Evolutionary conservation across 345 rosid genomes (phyloP).

Genomic region (Citrus inodora): DNA sequence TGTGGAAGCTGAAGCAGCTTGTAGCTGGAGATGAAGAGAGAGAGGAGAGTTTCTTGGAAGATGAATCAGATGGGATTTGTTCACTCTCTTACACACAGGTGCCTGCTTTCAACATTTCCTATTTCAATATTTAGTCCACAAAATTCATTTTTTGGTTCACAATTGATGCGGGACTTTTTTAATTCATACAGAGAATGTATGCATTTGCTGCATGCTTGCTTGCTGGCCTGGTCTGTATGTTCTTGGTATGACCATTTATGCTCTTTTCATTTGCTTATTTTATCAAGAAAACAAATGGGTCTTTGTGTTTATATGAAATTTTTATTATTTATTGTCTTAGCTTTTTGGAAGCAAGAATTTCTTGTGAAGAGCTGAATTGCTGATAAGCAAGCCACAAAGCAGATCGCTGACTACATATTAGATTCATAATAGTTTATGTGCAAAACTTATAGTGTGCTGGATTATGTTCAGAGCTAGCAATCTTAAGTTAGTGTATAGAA

Average conservation of each 20-base stretch:
- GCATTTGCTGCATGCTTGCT: conserved; percentile 64
- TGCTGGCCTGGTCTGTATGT: conserved; percentile 66
- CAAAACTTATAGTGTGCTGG: neutral
- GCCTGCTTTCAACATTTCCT: neutral
- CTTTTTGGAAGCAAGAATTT: neutral
- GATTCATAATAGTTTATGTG: neutral
- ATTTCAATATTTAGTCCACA: neutral
- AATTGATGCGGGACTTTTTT: conserved; percentile 12
- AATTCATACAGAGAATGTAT: conserved; percentile 58
- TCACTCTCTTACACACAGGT: conserved; percentile 82
- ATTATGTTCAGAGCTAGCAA: neutral
- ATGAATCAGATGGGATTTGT: conserved; percentile 66
- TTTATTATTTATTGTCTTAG: neutral
- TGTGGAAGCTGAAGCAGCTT: conserved; percentile 58
- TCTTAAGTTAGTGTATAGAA: neutral
- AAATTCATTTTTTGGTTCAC: neutral
- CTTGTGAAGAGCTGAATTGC: neutral
- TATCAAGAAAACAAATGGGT: neutral
- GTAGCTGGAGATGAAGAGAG: conserved; percentile 46
- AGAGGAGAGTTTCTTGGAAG: conserved; percentile 41
- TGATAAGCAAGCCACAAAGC: neutral
- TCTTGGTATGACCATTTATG: conserved; percentile 50
- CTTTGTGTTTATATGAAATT: neutral
- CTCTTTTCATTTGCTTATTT: neutral
- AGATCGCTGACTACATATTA: neutral